Evolutionary conservation across 805 yeast species (phyloP), one percentile per base, ranked within the genome.

Genomic region (Diddensiella transvaalensis): DNA sequence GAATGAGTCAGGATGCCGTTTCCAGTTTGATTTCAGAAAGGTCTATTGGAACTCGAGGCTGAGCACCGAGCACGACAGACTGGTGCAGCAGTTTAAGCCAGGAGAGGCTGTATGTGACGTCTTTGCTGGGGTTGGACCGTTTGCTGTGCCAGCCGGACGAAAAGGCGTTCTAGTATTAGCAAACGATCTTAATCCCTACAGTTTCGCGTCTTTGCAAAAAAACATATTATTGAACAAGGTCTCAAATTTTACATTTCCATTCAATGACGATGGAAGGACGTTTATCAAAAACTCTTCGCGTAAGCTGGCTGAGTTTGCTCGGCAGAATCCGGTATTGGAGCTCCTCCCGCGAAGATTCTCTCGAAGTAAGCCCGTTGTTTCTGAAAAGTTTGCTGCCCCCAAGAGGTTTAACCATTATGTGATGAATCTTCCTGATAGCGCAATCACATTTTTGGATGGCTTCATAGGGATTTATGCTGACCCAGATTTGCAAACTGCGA

Each of bases 101-200:
- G 84, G 85, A 6, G 85, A 84, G 50, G 85, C 88, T 4, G 85
- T 95, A 0, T 87, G 88, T 59, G 99, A 93, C 70, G 97, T 89
- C 0, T 87, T 95, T 80, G 98, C 96, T 0, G 99, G 99, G 41
- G 98, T 93, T 1, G 99, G 99, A 0, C 99, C 99, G 3, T 93
- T 95, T 71, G 91, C 95, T 1, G 80, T 93, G 1, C 99, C 99
- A 0, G 96, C 97, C 0, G 98, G 90, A 11, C 88, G 85, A 65
- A 87, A 84, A 52, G 77, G 77, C 13, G 85, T 82, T 8, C 64
- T 90, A 45, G 95, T 87, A 0, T 72, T 93, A 57, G 96, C 97
- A 8, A 93, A 90, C 63, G 99, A 93, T 65, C 72, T 93, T 63
- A 93, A 93, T 61, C 98, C 97, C 0, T 86, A 84, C 51, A 83